Base-by-base conservation (phyloP, 352 stramenopile genomes). In the Phytophthora idaei region DNA sequence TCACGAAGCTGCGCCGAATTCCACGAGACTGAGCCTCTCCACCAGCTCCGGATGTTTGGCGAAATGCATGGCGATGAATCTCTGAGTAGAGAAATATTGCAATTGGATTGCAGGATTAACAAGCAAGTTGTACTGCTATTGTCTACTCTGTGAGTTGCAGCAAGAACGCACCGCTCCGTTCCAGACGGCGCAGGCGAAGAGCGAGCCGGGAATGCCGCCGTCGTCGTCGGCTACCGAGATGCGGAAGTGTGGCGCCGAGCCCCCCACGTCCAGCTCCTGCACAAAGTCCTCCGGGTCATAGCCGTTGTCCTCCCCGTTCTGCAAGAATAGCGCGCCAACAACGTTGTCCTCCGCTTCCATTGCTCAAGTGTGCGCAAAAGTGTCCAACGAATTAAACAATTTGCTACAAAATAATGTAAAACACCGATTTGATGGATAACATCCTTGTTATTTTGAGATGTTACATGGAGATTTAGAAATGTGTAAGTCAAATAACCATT, bases 1-100 rank as follows among this genome's bases (percentile, higher is more conserved):
- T 62, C 60, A 87, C 78, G 78, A 87, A 42, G 78, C 78, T 37
- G 78, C 78, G 12, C 78, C 78, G 51, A 87, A 87, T 55, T 87
- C 76, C 17, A 87, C 73, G 29, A 83, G 39, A 8, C 12, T 77
- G 48, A 39, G 74, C 17, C 53, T 67, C 14, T 64, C 27, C 2
- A 87, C 64, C 0, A 82, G 17, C 45, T 63, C 41, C 12, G 73
- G 68, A 39, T 83, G 52, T 28, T 61, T 75, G 12, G 78, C 68
- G 50, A 87, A 80, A 52, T 83, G 67, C 50, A 77, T 80, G 9
- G 76, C 64, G 42, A 87, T 73, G 15, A 77, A 83, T 12, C 67
- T 73, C 76, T 85, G 52, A 27, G 29, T 5, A 28, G 12, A 0
- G 14, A 54, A 25, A 12, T n/a, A 42, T 27, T 37, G 25, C 25